A percentile compares a stretch with the other conserved stretches of the same genome.
phyloP scores from a whole-genome alignment of 495 filamentous ascomycete genomes.

The Daldinia loculata region DNA sequence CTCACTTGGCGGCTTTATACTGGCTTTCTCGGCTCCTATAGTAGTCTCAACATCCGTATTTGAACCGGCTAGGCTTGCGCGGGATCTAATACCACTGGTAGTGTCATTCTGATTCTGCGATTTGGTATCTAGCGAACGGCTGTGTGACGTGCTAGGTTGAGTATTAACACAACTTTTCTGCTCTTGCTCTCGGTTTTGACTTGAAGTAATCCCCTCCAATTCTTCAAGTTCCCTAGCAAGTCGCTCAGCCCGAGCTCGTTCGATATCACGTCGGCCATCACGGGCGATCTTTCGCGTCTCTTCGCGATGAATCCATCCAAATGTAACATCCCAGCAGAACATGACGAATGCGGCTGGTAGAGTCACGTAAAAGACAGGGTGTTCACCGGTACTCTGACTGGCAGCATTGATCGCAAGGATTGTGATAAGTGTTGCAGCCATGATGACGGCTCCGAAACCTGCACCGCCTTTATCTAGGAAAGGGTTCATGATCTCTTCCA shows the following conservation, averaged over 20 bases:
- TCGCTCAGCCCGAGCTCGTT: slow-evolving; percentile 53
- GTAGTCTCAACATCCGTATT: neutral
- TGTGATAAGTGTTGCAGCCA: slow-evolving; percentile 68
- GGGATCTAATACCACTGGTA: neutral
- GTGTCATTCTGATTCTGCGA: slow-evolving; percentile 2
- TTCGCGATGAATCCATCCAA: slow-evolving; percentile 65
- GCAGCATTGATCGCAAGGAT: slow-evolving; percentile 68
- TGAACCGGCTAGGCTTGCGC: neutral
- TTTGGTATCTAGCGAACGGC: neutral
- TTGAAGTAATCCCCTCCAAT: slow-evolving; percentile 7
- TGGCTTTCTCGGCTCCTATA: neutral
- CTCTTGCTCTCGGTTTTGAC: slow-evolving; percentile 3
- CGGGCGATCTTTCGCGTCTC: slow-evolving; percentile 68
- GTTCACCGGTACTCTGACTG: slow-evolving; percentile 49
- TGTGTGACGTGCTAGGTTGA: neutral
- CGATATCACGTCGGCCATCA: slow-evolving; percentile 61
- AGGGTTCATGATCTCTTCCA: slow-evolving; percentile 76
- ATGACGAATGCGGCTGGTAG: slow-evolving; percentile 69
- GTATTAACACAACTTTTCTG: neutral
- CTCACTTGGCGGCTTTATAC: neutral
- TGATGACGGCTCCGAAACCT: slow-evolving; percentile 65
- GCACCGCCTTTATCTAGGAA: slow-evolving; percentile 71
- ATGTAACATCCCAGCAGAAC: slow-evolving; percentile 67
- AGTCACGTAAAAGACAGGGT: slow-evolving; percentile 68
- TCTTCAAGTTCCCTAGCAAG: slow-evolving; percentile 22